Evolutionary conservation across 306 rosid species (phyloP).

Genomic region (Mimosa pudica): DNA sequence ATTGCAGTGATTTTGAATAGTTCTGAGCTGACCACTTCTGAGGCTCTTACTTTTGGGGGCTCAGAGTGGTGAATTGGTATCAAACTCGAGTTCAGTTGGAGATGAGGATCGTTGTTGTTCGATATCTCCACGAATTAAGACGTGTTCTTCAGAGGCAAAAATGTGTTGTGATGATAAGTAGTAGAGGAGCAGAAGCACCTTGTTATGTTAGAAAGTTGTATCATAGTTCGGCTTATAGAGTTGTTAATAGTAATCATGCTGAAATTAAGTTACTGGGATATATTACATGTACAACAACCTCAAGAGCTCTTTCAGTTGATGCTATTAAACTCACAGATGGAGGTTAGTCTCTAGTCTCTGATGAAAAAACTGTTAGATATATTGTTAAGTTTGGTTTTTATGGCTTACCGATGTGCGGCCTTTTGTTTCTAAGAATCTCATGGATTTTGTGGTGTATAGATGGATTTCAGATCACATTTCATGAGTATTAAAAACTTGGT

Average conservation of each 20-base stretch:
- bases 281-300: constrained; percentile 33
- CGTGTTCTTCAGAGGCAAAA: constrained; percentile 43
- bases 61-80: constrained; percentile 17
- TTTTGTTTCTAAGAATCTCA: not conserved
- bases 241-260: constrained; percentile 31
- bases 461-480: constrained; percentile 21
- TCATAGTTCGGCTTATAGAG: constrained; percentile 44
- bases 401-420: not conserved
- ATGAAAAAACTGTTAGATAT: not conserved
- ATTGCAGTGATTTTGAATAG: constrained; percentile 44
- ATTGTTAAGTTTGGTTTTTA: not conserved
- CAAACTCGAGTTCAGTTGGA: constrained; percentile 27
- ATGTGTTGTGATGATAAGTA: constrained; percentile 33
- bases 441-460: constrained; percentile 9
- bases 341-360: constrained; percentile 50
- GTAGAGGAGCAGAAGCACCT: constrained; percentile 39
- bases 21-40: constrained; percentile 12
- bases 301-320: constrained; percentile 58
- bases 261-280: constrained; percentile 36
- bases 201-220: constrained; percentile 35
- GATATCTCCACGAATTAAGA: constrained; percentile 51
- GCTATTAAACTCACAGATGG: constrained; percentile 52
- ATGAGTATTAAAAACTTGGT: constrained; percentile 34
- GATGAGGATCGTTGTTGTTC: constrained; percentile 64
- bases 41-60: constrained; percentile 31